Evolutionary conservation across 1,284 basidiomycete genomes (phyloP), one percentile per base, ranked within the genome.

Genomic region (Boletus semigastroideus): DNA sequence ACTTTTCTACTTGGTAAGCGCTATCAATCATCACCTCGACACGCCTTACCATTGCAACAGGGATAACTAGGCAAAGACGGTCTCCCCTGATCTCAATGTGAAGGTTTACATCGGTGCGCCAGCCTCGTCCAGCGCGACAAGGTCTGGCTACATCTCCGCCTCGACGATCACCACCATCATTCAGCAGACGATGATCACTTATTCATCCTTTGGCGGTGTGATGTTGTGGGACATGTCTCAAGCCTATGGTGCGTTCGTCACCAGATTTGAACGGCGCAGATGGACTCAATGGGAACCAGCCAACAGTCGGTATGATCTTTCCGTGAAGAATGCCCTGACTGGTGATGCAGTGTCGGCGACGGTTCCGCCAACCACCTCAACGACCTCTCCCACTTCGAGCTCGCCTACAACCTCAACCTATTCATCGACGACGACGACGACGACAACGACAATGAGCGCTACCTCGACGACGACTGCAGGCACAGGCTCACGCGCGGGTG

Each of bases 211-310:
- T 61, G 85, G 85, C 10, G 85, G 86, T 46, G 73, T 84, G 20
- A 87, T 87, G 84, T 67, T 86, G 12, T 78, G 84, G 84, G 83
- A 86, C 59, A 78, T 77, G 6, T 83, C 79, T 2, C 80, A 83
- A 61, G 82, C 82, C 5, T 76, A 78, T 54, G 78, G 80, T 59
- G 13, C 16, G 51, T 57, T 7, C 25, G 25, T 25, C 25, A 25
- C 5, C 7, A 3, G 22, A 22, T 22, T 22, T 22, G 22, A 22
- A 22, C 5, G 31, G 13, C 10, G 8, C n/a, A n/a, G n/a, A n/a
- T n/a, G 14, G 6, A 42, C 42, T 48, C 7, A 61, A 19, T 16
- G 6, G 27, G 12, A 5, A 4, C 25, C 41, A 64, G 65, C 63
- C 22, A 66, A 64, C 30, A 28, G 33, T n/a, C 61, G 65, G 36